Evolutionary conservation across 139 green algal species (phyloP), one percentile per base, ranked within the genome.

Genomic region (Zygnema circumcarinatum): DNA sequence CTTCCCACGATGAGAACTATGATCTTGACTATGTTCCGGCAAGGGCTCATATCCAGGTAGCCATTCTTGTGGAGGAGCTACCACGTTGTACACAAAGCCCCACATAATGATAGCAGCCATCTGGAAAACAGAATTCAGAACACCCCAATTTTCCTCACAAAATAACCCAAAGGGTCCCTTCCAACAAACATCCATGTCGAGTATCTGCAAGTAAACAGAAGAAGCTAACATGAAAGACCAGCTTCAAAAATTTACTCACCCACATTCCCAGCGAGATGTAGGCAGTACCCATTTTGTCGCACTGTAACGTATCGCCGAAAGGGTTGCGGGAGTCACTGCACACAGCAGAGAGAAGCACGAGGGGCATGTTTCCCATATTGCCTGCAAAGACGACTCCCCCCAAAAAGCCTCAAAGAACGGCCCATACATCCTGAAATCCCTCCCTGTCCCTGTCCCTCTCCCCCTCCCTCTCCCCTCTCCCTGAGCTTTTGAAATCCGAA

Each of bases 221-320:
- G 2, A n/a, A 47, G 32, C n/a, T 32, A 47, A n/a, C 1, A 1
- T n/a, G n/a, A n/a, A n/a, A n/a, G n/a, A n/a, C n/a, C n/a, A n/a
- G n/a, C n/a, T 29, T 72, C 54, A 72, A 72, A 29, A 29, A 29
- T 29, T 72, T 72, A 29, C 83, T 62, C 31, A 93, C 91, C 83
- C 83, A 92, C 74, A 94, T 94, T 40, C 91, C 91, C 41, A 94
- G 80, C 0, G 88, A 87, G n/a, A 94, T 83, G 67, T 94, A 94
- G 2, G 92, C 91, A 36, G 92, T 92, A 0, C 92, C 91, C 32
- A 83, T 42, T 47, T 91, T 85, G 32, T 74, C 36, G 67, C 91
- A 92, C 22, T 74, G 25, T n/a, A n/a, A n/a, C 1, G 41, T 25
- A 1, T 33, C 33, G 1, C 86, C 54, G 22, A 94, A 83, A 11